Evolutionary conservation across 192 early-diverging fungal genomes (phyloP), one percentile per base, ranked within the genome.

Genomic region (Podochytrium sp.): DNA sequence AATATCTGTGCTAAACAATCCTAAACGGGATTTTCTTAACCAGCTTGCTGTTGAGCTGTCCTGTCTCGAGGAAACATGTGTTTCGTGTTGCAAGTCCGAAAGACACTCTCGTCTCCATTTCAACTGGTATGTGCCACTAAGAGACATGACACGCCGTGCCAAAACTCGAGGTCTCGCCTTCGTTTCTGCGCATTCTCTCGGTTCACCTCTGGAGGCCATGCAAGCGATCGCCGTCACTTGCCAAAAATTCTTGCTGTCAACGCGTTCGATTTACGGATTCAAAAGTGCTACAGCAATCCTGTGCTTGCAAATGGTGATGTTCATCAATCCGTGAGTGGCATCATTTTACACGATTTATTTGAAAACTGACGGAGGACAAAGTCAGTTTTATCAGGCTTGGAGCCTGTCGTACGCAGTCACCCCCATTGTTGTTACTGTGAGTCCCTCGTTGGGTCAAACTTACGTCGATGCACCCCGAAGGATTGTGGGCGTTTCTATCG

Each of bases 321-420:
- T n/a, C n/a, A n/a, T n/a, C n/a, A n/a, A n/a, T n/a, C n/a, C n/a
- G n/a, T n/a, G n/a, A n/a, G n/a, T n/a, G n/a, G n/a, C n/a, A n/a
- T n/a, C n/a, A n/a, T n/a, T n/a, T n/a, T 47, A 14, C n/a, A 14
- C n/a, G n/a, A n/a, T n/a, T n/a, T n/a, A n/a, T n/a, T n/a, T n/a
- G n/a, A n/a, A n/a, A n/a, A n/a, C n/a, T n/a, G n/a, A 57, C 7
- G 14, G 12, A 57, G 16, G 29, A 57, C 55, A 23, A n/a, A n/a
- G n/a, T n/a, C n/a, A n/a, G n/a, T n/a, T 23, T 63, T 74, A 53
- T 51, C 40, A 74, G 62, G 18, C 23, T 5, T 74, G 73, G 73
- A 49, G 16, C 29, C 37, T 74, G 41, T 43, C 39, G 16, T 29
- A n/a, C 1, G 35, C 43, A 34, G 10, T 74, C 16, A 39, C 56